Evolutionary conservation across 2,329 filamentous ascomycete genomes (phyloP), one percentile per base, ranked within the genome.

Genomic region (Gaeumannomyces sp.): DNA sequence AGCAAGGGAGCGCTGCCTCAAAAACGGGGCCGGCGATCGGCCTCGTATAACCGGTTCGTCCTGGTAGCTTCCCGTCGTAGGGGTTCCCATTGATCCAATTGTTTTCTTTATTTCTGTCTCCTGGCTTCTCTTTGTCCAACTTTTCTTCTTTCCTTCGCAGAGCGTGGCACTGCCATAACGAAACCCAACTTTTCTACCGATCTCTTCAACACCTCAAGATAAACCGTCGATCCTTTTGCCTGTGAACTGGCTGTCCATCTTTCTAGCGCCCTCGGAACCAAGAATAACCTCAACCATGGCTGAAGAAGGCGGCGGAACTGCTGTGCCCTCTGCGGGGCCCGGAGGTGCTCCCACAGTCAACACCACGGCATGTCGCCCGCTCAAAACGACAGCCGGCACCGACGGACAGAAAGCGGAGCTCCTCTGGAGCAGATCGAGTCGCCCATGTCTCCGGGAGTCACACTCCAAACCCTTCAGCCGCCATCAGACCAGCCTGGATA

Each of bases 401-500:
- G 61, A 13, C 16, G 7, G 22, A 13, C 61, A 0, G 61, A 28
- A 1, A 29, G 28, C 27, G 29, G 16, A 10, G 13, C 50, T 27
- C 22, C 22, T 4, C 14, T 60, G 28, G 31, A 35, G 53, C 31
- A 65, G n/a, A 31, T 69, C 5, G 68, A 69, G 10, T 73, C 73
- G 8, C 69, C 72, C 16, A 66, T 71, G 35, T 72, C 71, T 5
- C 72, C 74, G 0, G 68, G 69, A 6, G 66, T 70, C 50, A 67
- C 70, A 70, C 70, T 1, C 70, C 62, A 8, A 73, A 73, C 11
- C 72, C 10, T 74, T 74, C 64, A 71, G 70, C 61, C 70, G 70
- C 8, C 72, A 73, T 57, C 74, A 72, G 61, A 71, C 71, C 0
- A 72, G 70, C 8, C 61, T 80, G 29, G 79, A 80, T 64, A 66